These are phyloP conservation scores for Rhodotorula taiwanensis DNA, from an alignment of 768 basidiomycete genomes.

Conservation along the genomic window DNA sequence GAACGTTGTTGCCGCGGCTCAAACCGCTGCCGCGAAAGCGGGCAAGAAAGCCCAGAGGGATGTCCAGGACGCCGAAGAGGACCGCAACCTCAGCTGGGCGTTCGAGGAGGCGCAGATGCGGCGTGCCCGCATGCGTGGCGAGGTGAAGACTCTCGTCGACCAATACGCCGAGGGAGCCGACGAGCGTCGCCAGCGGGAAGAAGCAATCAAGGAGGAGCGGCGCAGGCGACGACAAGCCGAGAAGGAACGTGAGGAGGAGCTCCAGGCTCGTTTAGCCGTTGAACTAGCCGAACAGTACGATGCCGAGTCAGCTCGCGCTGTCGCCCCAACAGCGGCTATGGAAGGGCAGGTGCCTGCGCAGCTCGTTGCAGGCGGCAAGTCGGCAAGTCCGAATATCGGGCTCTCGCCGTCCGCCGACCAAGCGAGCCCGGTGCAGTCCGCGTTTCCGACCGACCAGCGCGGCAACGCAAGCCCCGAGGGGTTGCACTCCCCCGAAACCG, in stretches of 20 bases:
- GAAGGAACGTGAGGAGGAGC: neutral
- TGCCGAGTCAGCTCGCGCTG: too few species aligned
- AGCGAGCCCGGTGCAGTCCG: too few species aligned
- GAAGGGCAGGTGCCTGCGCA: too few species aligned
- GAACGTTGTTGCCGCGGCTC: neutral
- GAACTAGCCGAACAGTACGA: too few species aligned
- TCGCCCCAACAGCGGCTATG: too few species aligned
- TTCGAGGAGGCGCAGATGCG: neutral
- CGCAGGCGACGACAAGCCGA: neutral
- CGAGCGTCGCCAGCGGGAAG: neutral
- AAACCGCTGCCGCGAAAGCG: neutral
- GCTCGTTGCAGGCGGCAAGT: too few species aligned
- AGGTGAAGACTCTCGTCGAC: neutral
- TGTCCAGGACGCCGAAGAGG: too few species aligned
- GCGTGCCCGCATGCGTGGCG: neutral
- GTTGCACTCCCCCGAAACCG: too few species aligned
- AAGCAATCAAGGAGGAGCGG: neutral
- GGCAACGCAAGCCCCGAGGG: too few species aligned
- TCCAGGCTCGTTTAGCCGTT: neutral
- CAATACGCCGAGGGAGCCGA: neutral
- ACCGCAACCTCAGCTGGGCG: neutral
- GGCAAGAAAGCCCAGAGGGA: neutral
- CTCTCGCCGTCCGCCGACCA: too few species aligned
- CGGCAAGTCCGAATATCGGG: too few species aligned
- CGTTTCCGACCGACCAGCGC: too few species aligned